A percentile compares a stretch with the other conserved stretches of the same genome.
phyloP scores from a whole-genome alignment of 225 moss, liverwort and hornwort genomes.

The Marchantia polymorpha region DNA sequence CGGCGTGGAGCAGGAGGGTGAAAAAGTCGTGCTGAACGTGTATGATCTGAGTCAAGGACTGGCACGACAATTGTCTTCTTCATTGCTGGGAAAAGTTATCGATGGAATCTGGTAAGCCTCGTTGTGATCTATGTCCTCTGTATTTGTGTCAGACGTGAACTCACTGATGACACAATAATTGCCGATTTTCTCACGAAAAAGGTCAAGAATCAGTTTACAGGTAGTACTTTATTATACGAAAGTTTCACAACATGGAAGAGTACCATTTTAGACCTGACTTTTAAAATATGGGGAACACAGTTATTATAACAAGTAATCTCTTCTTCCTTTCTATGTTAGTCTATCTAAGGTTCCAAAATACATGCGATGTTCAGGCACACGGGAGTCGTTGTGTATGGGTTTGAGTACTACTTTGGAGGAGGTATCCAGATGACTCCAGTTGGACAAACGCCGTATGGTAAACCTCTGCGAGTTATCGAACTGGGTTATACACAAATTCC shows the following conservation, averaged over 20 bases:
- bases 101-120: conserved; percentile 69
- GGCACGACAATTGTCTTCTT: conserved; percentile 80
- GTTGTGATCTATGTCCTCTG: neutral
- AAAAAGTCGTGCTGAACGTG: conserved; percentile 76
- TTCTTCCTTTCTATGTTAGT: no score
- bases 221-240: neutral
- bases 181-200: neutral
- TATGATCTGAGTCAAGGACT: conserved; percentile 93
- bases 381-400: conserved; percentile 83
- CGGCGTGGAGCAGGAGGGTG: conserved; percentile 54
- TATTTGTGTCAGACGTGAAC: neutral
- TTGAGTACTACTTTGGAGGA: conserved; percentile 88
- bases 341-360: neutral
- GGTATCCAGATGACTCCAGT: conserved; percentile 80
- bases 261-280: no score
- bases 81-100: conserved; percentile 85
- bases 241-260: neutral
- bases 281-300: no score
- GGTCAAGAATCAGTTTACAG: neutral
- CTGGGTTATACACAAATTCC: conserved; percentile 81
- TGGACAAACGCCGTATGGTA: conserved; percentile 79
- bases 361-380: conserved; percentile 56
- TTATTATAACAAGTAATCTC: no score
- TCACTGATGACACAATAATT: neutral
- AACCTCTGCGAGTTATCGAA: conserved; percentile 66